Percentiles rank a stretch among this genome's conserved stretches.
phyloP scores from a whole-genome alignment of 352 stramenopile species.

The Phytophthora pisi region DNA sequence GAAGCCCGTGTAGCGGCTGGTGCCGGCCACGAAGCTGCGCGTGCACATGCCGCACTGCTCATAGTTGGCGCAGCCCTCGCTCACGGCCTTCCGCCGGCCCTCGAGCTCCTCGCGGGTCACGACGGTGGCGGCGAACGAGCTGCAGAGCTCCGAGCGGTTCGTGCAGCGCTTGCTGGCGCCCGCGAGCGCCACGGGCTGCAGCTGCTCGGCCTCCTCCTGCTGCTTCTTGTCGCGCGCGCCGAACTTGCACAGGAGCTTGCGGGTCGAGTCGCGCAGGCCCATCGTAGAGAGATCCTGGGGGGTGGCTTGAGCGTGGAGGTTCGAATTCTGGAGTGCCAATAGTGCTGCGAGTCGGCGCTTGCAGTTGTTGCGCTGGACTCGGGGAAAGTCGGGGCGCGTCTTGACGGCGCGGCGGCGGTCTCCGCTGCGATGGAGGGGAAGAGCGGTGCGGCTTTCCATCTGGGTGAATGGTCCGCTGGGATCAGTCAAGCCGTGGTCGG shows the following conservation, averaged over 20 bases:
- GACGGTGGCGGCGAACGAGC: conserved; percentile 59
- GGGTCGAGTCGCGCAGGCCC: conserved; percentile 51
- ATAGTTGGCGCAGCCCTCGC: conserved; percentile 50
- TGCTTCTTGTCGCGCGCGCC: conserved; percentile 54
- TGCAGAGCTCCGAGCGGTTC: conserved; percentile 62
- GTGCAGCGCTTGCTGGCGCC: conserved; percentile 64
- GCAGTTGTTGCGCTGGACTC: conserved; percentile 18
- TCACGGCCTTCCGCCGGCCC: conserved; percentile 56
- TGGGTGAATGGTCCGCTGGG: conserved; percentile 28
- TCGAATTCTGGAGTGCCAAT: conserved; percentile 10
- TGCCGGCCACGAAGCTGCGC: conserved; percentile 57
- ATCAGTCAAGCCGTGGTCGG: conserved; percentile 18
- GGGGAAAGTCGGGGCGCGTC: conserved; percentile 18
- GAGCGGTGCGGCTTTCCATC: conserved; percentile 30
- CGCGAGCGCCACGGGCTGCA: conserved; percentile 70
- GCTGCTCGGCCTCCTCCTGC: conserved; percentile 53
- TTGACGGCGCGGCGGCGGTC: neutral
- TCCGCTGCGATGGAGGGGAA: conserved; percentile 24
- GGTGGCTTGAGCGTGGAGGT: conserved; percentile 5
- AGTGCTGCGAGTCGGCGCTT: no score
- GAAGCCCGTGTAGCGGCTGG: conserved; percentile 62
- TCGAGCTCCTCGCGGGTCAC: conserved; percentile 45
- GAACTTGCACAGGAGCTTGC: conserved; percentile 57
- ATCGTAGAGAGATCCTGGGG: conserved; percentile 23
- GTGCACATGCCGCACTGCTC: conserved; percentile 62